Percentiles rank a stretch among this genome's conserved stretches.
Conservation (phyloP, 306 rosid genomes). For the Quercus gilva region DNA sequence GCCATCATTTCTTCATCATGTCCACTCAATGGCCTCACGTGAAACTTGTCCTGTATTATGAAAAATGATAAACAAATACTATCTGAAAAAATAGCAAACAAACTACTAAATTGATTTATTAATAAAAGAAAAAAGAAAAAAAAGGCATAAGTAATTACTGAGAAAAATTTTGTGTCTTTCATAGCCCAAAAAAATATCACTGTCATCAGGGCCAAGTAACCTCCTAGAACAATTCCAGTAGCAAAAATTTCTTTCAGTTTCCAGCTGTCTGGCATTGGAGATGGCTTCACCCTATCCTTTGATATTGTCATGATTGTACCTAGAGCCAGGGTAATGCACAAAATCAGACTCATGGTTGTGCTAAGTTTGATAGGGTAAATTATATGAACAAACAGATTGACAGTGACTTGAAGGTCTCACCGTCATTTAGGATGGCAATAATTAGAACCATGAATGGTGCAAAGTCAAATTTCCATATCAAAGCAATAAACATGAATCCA, state of each 20-base stretch:
- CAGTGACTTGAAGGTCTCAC: slow-evolving; percentile 42
- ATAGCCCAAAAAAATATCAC: slow-evolving; percentile 88
- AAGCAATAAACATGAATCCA: slow-evolving; percentile 92
- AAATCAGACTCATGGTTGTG: slow-evolving; percentile 14
- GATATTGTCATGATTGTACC: slow-evolving; percentile 99
- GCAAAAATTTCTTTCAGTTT: slow-evolving; percentile 93
- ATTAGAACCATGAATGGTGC: slow-evolving; percentile 98
- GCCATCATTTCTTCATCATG: slow-evolving; percentile 75
- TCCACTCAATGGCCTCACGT: slow-evolving; percentile 35
- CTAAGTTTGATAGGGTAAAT: not conserved
- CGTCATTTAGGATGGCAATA: slow-evolving; percentile 91
- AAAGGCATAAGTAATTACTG: slow-evolving; percentile 44
- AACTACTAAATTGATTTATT: not conserved
- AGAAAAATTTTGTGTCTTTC: slow-evolving; percentile 63
- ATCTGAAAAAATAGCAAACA: slow-evolving; percentile 1
- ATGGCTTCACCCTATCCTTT: slow-evolving; percentile 96
- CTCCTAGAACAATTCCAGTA: slow-evolving; percentile 93
- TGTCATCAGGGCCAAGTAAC: slow-evolving; percentile 95
- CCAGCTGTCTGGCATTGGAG: slow-evolving; percentile 96
- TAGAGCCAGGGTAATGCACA: slow-evolving; percentile 22
- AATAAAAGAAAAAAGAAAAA: not conserved
- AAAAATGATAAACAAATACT: slow-evolving; percentile 1
- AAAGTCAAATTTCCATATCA: slow-evolving; percentile 95
- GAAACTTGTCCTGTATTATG: slow-evolving; percentile 57
- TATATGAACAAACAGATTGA: not conserved